A percentile compares a stretch with the other conserved stretches of the same genome.
These are phyloP conservation scores for Pilaira anomala DNA, from an alignment of 192 early-diverging fungal genomes.

Conservation along the genomic window DNA sequence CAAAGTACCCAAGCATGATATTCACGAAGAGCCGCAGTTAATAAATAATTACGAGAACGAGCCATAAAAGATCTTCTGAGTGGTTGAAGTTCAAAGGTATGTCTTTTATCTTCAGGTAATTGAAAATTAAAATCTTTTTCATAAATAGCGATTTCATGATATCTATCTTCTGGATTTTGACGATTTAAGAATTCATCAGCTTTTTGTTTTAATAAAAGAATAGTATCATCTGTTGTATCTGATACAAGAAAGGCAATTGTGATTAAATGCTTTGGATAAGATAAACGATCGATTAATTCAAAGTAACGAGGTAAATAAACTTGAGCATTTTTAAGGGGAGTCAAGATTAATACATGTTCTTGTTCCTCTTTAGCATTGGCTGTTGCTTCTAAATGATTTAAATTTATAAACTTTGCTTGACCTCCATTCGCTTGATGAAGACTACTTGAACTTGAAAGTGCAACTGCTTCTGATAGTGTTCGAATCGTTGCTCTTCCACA, in stretches of 20 bases:
- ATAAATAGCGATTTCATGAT: conserved; percentile 48
- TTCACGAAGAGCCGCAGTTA: conserved; percentile 45
- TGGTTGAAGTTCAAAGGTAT: conserved; percentile 51
- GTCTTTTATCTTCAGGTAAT: conserved; percentile 48
- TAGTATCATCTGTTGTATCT: conserved; percentile 53
- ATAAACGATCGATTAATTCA: conserved; percentile 46
- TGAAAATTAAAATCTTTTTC: conserved; percentile 57
- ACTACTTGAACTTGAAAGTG: background rate
- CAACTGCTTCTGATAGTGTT: conserved; percentile 14
- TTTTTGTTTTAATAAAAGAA: conserved; percentile 41
- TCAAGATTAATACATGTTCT: conserved; percentile 49
- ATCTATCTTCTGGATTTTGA: conserved; percentile 33
- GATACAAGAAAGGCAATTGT: conserved; percentile 57
- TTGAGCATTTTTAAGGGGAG: conserved; percentile 56
- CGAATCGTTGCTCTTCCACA: conserved; percentile 8
- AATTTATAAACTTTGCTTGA: conserved; percentile 23
- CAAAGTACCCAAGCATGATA: conserved; percentile 59
- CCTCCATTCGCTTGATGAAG: background rate
- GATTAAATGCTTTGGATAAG: conserved; percentile 48
- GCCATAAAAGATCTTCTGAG: conserved; percentile 56
- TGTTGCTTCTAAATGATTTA: conserved; percentile 23
- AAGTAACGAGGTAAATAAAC: conserved; percentile 54
- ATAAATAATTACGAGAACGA: conserved; percentile 53
- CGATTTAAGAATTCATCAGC: conserved; percentile 16
- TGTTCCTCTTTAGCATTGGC: conserved; percentile 23